Evolutionary conservation across 176 grass and related monocot genomes (phyloP).

Genomic region (Hsuehochloa calcarea): DNA sequence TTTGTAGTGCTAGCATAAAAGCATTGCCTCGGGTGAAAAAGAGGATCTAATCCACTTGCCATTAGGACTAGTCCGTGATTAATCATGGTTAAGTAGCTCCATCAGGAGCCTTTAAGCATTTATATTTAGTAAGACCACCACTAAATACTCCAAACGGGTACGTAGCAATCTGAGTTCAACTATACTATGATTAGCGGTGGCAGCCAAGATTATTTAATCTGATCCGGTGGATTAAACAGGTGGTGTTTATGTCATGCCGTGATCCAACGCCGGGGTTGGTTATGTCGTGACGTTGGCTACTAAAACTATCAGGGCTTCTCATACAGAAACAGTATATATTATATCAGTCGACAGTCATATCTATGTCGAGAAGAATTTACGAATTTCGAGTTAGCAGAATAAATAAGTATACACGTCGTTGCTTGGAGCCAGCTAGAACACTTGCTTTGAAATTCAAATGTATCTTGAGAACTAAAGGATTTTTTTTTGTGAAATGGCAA

Average conservation of each 20-base stretch:
- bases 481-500: no score
- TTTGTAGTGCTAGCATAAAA: not conserved
- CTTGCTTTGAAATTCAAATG: not conserved
- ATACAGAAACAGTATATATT: not conserved
- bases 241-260: slow-evolving; percentile 40
- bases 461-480: not conserved
- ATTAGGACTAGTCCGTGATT: not conserved
- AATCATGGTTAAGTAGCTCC: not conserved
- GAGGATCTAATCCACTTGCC: not conserved
- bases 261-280: slow-evolving; percentile 36
- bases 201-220: slow-evolving; percentile 37
- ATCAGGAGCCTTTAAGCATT: slow-evolving; percentile 16
- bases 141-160: slow-evolving; percentile 27
- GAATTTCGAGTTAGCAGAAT: not conserved
- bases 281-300: slow-evolving; percentile 42
- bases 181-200: slow-evolving; percentile 30
- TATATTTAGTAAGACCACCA: slow-evolving; percentile 34
- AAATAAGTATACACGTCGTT: not conserved
- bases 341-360: not conserved
- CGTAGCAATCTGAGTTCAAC: slow-evolving; percentile 28
- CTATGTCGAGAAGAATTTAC: not conserved
- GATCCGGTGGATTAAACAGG: slow-evolving; percentile 35
- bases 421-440: not conserved
- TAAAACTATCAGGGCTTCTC: not conserved
- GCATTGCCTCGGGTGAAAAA: not conserved